Evolutionary conservation across 371 early-diverging fungal species (phyloP).

Genomic region (Synchytrium microbalum): DNA sequence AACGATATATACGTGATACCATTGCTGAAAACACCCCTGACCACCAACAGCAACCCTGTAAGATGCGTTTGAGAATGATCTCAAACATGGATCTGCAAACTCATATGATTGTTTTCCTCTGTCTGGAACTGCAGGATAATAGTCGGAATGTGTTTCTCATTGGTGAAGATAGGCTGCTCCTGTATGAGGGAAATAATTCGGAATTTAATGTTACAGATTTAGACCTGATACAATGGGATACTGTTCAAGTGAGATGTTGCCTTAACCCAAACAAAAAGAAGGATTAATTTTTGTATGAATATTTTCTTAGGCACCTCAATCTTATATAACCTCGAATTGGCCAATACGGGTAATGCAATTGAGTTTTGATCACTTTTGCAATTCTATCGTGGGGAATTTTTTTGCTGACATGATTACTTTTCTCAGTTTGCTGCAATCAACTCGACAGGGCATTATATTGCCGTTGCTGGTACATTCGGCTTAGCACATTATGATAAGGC

Average conservation of each 20-base stretch:
- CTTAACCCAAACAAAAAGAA: neutral
- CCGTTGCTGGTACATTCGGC: slow-evolving; percentile 73
- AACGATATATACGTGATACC: neutral
- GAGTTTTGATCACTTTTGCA: neutral
- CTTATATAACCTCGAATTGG: slow-evolving; percentile 74
- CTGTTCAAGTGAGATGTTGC: slow-evolving; percentile 48
- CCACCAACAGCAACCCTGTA: neutral
- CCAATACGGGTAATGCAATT: slow-evolving; percentile 55
- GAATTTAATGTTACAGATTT: slow-evolving; percentile 64
- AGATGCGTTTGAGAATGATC: neutral
- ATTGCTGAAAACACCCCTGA: neutral
- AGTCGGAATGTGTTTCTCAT: slow-evolving; percentile 55
- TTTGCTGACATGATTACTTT: neutral
- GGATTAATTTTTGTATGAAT: neutral
- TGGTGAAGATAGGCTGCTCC: slow-evolving; percentile 60
- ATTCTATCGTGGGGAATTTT: neutral
- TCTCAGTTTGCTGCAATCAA: slow-evolving; percentile 56
- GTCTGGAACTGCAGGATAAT: slow-evolving; percentile 57
- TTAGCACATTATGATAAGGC: slow-evolving; percentile 65
- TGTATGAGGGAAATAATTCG: slow-evolving; percentile 63
- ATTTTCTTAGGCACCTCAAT: slow-evolving; percentile 1
- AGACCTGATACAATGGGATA: slow-evolving; percentile 68
- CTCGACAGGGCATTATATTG: slow-evolving; percentile 61
- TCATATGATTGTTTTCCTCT: too few species aligned
- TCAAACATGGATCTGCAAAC: too few species aligned